Evolutionary conservation across 2,329 filamentous ascomycete species (phyloP), one percentile per base, ranked within the genome.

Genomic region (Trichoderma simmonsii): DNA sequence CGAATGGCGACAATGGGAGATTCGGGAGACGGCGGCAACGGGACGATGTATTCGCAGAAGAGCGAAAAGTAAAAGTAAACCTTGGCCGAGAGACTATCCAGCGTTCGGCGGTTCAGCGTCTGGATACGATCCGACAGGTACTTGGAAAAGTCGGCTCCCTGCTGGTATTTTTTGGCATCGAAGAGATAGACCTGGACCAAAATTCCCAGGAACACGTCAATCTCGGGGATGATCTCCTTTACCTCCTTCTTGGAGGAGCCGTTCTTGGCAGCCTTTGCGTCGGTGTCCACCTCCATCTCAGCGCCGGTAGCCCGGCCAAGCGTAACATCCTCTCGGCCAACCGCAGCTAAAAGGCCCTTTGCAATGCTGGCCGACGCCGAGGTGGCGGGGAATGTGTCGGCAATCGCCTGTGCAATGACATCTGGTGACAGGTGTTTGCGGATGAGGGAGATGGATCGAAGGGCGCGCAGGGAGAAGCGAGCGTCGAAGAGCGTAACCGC

Each of bases 51-150:
- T 87, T 99, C 96, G 84, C 92, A 94, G 86, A 98, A 98, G 77
- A 98, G 87, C 28, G 94, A 94, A 84, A 94, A 97, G 87, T 99
- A 99, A 84, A 98, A 98, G 87, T 98, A 99, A 74, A 95, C 94
- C 83, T 97, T 97, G 75, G 95, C 94, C 72, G 95, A 93, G 72
- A 99, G 89, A 64, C 95, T 94, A 82, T 99, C 96, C 74, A 99
- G 86, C 28, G 96, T 98, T 77, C 96, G 91, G 74, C 96, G 92
- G 86, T 99, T 99, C 80, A 97, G 87, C 68, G 90, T 88, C 78
- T 97, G 94, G 81, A 98, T 91, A 80, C 92, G 92, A 79, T 95
- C 93, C 66, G 94, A 90, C 69, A 99, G 87, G 77, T 90, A 90
- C 76, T 90, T 89, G 34, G 96, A 98, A 83, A 98, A 97, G 73